Base-by-base conservation (phyloP, 2,329 filamentous ascomycete species). In the Huntiella moniliformis region DNA sequence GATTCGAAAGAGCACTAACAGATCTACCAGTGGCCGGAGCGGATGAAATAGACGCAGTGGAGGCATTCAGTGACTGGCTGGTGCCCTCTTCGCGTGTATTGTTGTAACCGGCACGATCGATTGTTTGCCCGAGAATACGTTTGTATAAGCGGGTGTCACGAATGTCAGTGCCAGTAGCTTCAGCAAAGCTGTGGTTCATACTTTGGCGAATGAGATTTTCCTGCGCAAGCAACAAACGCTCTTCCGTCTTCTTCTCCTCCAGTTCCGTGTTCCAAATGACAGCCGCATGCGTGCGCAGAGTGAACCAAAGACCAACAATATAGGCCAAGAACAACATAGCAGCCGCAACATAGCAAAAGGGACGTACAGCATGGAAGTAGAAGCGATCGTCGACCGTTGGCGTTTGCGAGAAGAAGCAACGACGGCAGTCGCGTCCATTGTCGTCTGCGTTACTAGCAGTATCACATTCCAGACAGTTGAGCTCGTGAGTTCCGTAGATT, bases 401-500 rank as follows among this genome's bases (percentile, higher is more conserved):
- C 1, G 74, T 68, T 59, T 98, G 91, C 2, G 84, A 83, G 59
- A 95, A 98, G 63, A 85, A 96, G 63, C 91, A 98, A 47, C 87
- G 79, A 45, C 83, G 79, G 58, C 91, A 98, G 58, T 96, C 88
- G 49, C 78, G 67, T 12, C 35, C 67, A 62, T n/a, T 57, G 3
- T 57, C 55, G 5, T 53, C 51, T 5, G 57, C 52, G 38, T 62
- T 59, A 32, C 58, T 60, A 13, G 53, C 65, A 51, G 76, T 70
- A 41, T 71, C 63, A 50, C 72, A 77, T 47, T 72, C 73, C 48
- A 75, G 74, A 57, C 91, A 98, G 56, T 85, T 91, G 44, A 98
- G 73, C 63, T 98, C 86, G 58, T 98, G 91, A 42, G 86, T 94
- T 54, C 91, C 92, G 60, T 96, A 96, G 52, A 98, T 94, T 58